Base-by-base conservation (phyloP, 306 rosid species). In the Cucurbita maxima region DNA sequence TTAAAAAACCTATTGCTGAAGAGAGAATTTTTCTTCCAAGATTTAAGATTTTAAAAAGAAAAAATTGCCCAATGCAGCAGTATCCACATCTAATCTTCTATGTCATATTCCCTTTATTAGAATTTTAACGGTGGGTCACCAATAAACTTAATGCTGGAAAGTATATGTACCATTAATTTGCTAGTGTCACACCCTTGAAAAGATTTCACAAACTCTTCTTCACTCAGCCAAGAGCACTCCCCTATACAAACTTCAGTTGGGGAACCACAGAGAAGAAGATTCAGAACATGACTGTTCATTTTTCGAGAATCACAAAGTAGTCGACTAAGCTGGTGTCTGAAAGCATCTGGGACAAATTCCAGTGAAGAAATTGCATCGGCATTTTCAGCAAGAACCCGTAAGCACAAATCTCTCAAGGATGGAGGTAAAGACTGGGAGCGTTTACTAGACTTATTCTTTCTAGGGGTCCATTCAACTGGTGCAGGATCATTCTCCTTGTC, bases 191-290 rank as follows among this genome's bases (percentile, higher is more conserved):
- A 84, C 9, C 8, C 56, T 74, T 81, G 75, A 62, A 91, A 87
- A 71, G 77, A 82, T 22, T 74, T 45, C 11, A 77, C 54, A 41
- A 91, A 87, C 64, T 87, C 83, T 53, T 91, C 92, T 76, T 84
- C 99, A 4, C 92, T 73, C 77, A 90, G 75, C 98, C 98, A 85
- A 2, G 98, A 94, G 76, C 96, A 90, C 76, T 94, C 96, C 73
- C 43, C 45, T 16, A 94, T 7, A 20, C 96, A 80, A 71, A 94
- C 81, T 80, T 87, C 92, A 0, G 86, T 85, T 4, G 98, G 98
- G 30, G 90, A 79, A 22, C 86, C 96, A 47, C 44, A 68, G 18
- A 90, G 69, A 71, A 94, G 82, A 73, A 90, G 90, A 34, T 82
- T 72, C 10, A 94, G 60, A 71, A 80, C 51, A 44, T 20, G 88